Conservation (phyloP, 345 rosid species). For the Brassica napus region DNA sequence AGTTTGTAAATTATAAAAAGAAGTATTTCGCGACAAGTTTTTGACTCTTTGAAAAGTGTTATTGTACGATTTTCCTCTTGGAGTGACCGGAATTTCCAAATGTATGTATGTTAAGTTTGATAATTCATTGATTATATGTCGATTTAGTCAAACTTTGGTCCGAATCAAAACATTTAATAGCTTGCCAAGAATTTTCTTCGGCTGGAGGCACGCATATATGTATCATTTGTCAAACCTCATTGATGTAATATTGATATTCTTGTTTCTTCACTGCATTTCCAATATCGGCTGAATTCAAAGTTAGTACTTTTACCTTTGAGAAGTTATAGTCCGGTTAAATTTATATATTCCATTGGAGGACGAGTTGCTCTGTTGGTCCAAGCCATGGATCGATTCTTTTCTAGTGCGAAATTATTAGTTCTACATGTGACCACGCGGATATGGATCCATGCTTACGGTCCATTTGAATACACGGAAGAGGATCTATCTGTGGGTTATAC, state of each 20-base stretch:
- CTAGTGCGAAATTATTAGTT: too few species aligned
- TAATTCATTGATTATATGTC: constrained; percentile 18
- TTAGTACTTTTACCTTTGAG: not conserved
- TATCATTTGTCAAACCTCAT: constrained; percentile 18
- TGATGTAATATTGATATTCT: not conserved
- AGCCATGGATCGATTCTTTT: too few species aligned
- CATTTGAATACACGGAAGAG: too few species aligned
- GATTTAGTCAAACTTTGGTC: constrained; percentile 32
- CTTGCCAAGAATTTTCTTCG: not conserved
- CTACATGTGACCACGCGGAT: too few species aligned
- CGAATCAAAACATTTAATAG: constrained; percentile 24
- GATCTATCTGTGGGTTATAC: too few species aligned
- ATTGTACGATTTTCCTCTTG: constrained; percentile 11
- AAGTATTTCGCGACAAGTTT: constrained; percentile 14
- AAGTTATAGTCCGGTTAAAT: not conserved
- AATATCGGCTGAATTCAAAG: not conserved
- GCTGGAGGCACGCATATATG: not conserved
- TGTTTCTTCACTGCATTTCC: not conserved
- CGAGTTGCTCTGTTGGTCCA: too few species aligned
- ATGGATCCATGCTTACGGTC: too few species aligned
- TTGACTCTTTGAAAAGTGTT: constrained; percentile 27
- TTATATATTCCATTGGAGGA: not conserved
- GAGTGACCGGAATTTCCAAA: constrained; percentile 25
- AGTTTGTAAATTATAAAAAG: not conserved
- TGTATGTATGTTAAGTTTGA: constrained; percentile 31